A percentile compares a stretch with the other conserved stretches of the same genome.
phyloP scores from a whole-genome alignment of 257 asterid genomes.

The Asclepias syriaca region DNA sequence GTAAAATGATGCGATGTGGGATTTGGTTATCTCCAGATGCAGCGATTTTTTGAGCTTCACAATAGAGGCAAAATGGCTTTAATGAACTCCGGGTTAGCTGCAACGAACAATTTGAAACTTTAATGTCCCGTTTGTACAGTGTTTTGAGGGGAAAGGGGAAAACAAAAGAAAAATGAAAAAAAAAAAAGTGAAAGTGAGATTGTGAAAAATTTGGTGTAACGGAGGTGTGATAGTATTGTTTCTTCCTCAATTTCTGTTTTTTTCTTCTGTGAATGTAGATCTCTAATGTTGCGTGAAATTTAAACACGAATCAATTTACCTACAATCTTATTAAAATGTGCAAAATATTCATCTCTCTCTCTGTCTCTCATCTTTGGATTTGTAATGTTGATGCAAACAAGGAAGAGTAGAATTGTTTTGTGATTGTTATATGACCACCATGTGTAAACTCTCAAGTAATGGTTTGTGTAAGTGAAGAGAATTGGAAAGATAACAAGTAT shows the following conservation, averaged over 20 bases:
- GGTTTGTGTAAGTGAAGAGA: not conserved
- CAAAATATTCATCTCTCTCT: not conserved
- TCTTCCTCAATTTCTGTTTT: not conserved
- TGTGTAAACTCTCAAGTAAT: too few species aligned
- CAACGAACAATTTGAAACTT: not conserved
- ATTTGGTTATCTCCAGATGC: conserved; percentile 1
- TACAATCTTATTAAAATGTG: not conserved
- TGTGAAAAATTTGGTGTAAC: not conserved
- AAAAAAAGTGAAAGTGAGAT: not conserved
- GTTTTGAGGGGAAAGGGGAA: not conserved
- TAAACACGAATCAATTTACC: not conserved
- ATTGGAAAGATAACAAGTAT: not conserved
- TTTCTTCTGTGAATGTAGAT: conserved; percentile 4
- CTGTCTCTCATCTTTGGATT: not conserved
- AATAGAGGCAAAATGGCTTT: conserved; percentile 1
- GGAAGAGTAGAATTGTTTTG: too few species aligned
- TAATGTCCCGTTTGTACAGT: not conserved
- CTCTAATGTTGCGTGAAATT: not conserved
- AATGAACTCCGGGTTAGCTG: not conserved
- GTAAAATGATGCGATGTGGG: not conserved
- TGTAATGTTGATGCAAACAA: too few species aligned
- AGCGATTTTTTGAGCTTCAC: not conserved
- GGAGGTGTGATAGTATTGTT: not conserved
- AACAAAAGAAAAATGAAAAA: too few species aligned
- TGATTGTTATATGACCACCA: too few species aligned